phyloP scores from a whole-genome alignment of 169 alveolate genomes.

The Eimeria sp. region DNA sequence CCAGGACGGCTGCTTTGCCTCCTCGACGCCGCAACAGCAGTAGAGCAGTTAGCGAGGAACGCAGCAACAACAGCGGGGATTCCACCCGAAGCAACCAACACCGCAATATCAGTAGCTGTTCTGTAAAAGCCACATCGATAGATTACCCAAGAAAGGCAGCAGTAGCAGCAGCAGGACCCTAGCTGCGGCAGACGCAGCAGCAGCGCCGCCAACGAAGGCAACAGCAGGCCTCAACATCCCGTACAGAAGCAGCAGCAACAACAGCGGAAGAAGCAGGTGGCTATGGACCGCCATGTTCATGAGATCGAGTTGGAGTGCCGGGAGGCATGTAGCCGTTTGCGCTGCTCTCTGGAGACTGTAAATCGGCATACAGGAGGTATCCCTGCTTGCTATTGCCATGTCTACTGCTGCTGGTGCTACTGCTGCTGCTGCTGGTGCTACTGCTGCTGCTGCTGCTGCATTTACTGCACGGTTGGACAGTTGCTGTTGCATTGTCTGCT shows the following conservation, averaged over 20 bases:
- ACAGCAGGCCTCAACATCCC: neutral
- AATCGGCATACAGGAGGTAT: constrained; percentile 34
- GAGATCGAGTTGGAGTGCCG: constrained; percentile 55
- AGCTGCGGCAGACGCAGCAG: too few relatives aligned
- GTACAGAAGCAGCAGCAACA: constrained; percentile 2
- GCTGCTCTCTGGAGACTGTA: neutral
- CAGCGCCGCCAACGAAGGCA: neutral
- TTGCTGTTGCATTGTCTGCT: neutral
- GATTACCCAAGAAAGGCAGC: neutral
- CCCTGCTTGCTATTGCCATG: neutral
- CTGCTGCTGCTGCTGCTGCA: neutral
- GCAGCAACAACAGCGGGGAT: constrained; percentile 17
- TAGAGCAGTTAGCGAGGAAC: neutral
- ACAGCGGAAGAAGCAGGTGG: constrained; percentile 22
- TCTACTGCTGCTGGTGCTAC: neutral
- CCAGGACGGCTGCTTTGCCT: neutral
- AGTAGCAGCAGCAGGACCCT: neutral
- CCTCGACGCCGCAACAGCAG: constrained; percentile 17
- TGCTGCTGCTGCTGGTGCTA: neutral
- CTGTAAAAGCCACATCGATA: neutral
- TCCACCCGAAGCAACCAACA: neutral
- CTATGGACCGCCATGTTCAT: neutral
- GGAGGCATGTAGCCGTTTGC: neutral
- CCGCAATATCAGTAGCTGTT: neutral
- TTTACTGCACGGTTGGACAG: neutral